Base-by-base conservation (phyloP, 192 early-diverging fungal genomes). In the Backusella westeae region DNA sequence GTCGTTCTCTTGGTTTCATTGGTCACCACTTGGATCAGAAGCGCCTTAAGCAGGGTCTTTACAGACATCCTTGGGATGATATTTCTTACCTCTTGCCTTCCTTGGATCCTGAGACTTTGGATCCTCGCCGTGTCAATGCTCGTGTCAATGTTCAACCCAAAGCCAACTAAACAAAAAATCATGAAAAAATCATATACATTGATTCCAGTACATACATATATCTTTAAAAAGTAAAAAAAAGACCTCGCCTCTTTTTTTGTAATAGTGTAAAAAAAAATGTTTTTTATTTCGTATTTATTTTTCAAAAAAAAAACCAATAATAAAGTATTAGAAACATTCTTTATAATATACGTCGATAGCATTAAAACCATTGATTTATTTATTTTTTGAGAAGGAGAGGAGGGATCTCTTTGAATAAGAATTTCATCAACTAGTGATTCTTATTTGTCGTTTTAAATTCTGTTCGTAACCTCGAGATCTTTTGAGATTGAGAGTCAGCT, bases 21-120 rank as follows among this genome's bases (percentile, higher is more conserved):
- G 97, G 97, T 41, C 97, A 99, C 79, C 96, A 94, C 83, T 88
- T 99, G 69, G 97, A 99, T 89, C 97, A 99, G 89, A 96, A 95
- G 90, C 86, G 97, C 34, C 89, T 99, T 80, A 99, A 99, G 93
- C 97, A 99, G 84, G 96, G 96, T 34, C 82, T 98, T 78, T 99
- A 99, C 93, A 89, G 96, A 80, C 97, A 98, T 86, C 96, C 96
- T 63, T 97, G 94, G 95, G 97, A 97, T 84, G 96, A 97, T 82
- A 97, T 98, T 77, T 94, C 93, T 70, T 97, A 96, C 84, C 83
- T 96, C n/a, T 81, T 86, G 7, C 87, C 87, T 53, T 73, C 78
- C 2, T 39, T 80, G 56, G 84, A 85, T 17, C 78, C 81, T 35
- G 83, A 88, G 71, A 71, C 84, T 42, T 70, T 82, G 14, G 81